Evolutionary conservation across 1,284 basidiomycete species (phyloP), one percentile per base, ranked within the genome.

Genomic region (Ustilago xerochloae): DNA sequence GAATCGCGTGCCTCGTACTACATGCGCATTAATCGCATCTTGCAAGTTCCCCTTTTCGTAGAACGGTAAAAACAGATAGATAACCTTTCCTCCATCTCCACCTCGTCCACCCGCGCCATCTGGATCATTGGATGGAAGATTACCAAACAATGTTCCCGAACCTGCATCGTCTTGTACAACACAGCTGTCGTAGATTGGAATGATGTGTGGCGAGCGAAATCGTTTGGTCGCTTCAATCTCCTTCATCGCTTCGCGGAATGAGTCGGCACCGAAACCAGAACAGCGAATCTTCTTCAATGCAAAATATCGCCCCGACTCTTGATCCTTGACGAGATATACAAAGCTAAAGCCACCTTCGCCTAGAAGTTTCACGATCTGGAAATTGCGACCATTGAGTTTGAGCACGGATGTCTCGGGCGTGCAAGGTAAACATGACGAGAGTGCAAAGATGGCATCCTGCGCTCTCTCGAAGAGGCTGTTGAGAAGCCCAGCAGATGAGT

Each of bases 1-100:
- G 82, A 94, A 93, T 67, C 90, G 90, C 30, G 90, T 90, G 22
- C 91, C 90, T 62, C 93, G 93, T 47, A 95, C 90, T 7, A 92
- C 89, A 80, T 96, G 91, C 30, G 90, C 88, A 75, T 93, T 93
- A 79, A 99, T 97, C 38, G 90, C 90, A 82, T 99, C 94, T 88
- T 99, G 97, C 16, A 99, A 88, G 82, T 97, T 97, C 26, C 85
- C 86, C 38, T 82, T 91, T 87, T 92, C 91, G 87, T 94, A 96
- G 43, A 93, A 87, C 0, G 94, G 94, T 15, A 97, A 87, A 87
- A 97, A 96, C 26, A 84, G 64, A 53, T 84, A 83, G 51, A 84
- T 78, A 16, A 81, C 69, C 48, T 81, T 81, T 29, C 76, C 72
- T 18, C 68, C 69, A 48, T 62, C 66, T 5, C 49, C 50, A 15